These are phyloP conservation scores for Aspergillus sp. DNA, from an alignment of 2,329 filamentous ascomycete species.

Conservation along the genomic window DNA sequence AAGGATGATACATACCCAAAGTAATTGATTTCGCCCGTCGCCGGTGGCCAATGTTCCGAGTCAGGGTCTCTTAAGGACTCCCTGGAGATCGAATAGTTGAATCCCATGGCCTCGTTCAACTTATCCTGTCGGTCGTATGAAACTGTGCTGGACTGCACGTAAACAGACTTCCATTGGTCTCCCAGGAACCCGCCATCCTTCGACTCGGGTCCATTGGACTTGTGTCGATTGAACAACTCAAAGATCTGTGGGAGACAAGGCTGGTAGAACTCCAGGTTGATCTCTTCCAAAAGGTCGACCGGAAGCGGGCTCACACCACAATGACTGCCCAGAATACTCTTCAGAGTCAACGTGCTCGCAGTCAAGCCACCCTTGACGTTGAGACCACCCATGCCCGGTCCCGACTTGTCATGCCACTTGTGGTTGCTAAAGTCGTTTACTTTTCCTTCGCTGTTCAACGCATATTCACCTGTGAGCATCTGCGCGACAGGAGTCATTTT, in stretches of 20 bases:
- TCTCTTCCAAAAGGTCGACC: constrained; percentile 36
- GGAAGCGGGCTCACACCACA: constrained; percentile 36
- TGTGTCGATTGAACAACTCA: constrained; percentile 29
- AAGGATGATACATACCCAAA: constrained; percentile 32
- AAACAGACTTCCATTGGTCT: constrained; percentile 28
- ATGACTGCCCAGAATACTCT: constrained; percentile 33
- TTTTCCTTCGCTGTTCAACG: constrained; percentile 23
- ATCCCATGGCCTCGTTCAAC: constrained; percentile 32
- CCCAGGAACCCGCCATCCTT: constrained; percentile 9
- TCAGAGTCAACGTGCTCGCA: constrained; percentile 34
- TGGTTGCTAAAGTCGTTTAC: constrained; percentile 14
- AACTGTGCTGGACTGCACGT: constrained; percentile 35
- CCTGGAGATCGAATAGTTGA: constrained; percentile 21
- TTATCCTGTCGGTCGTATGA: constrained; percentile 32
- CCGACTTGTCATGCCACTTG: constrained; percentile 14
- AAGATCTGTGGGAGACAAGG: constrained; percentile 35
- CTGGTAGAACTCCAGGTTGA: constrained; percentile 31
- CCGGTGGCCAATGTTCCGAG: constrained; percentile 27
- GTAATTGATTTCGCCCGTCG: constrained; percentile 36
- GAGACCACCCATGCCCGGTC: constrained; percentile 24
- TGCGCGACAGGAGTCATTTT: constrained; percentile 26
- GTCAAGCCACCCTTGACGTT: constrained; percentile 34
- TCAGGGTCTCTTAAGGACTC: constrained; percentile 18
- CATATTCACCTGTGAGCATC: constrained; percentile 30
- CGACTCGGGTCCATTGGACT: constrained; percentile 5